These are phyloP conservation scores for Osmanthus fragrans DNA, from an alignment of 257 asterid genomes.

Conservation along the genomic window DNA sequence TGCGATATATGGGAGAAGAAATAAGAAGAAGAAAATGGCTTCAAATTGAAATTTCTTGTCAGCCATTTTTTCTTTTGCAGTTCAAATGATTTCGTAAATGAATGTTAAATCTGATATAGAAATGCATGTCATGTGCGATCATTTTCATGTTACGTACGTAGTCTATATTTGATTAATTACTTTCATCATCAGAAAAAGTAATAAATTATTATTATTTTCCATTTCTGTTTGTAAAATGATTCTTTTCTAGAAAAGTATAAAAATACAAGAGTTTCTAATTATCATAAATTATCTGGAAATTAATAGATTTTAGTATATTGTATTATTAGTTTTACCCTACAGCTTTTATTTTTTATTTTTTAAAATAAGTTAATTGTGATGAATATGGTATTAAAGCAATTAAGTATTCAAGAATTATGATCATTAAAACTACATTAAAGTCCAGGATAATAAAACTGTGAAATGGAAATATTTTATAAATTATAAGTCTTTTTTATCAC, in stretches of 20 bases:
- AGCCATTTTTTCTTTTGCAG: conserved; percentile 10
- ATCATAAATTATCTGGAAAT: too few relatives aligned
- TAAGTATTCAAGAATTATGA: too few relatives aligned
- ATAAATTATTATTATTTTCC: background rate
- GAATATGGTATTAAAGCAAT: too few relatives aligned
- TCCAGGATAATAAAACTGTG: too few relatives aligned
- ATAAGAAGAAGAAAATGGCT: conserved; percentile 2
- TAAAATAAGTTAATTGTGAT: too few relatives aligned
- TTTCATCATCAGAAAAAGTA: background rate
- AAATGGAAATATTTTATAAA: too few relatives aligned
- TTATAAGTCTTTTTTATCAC: too few relatives aligned
- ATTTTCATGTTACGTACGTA: background rate
- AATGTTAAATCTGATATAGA: background rate
- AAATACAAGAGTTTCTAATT: background rate
- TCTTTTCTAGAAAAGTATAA: background rate
- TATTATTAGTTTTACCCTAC: too few relatives aligned
- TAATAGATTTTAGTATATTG: too few relatives aligned
- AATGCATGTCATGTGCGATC: background rate
- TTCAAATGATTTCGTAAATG: background rate
- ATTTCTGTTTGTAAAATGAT: background rate
- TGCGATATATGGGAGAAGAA: conserved; percentile 20
- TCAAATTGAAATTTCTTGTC: background rate
- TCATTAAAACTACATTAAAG: too few relatives aligned
- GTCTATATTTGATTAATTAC: background rate
- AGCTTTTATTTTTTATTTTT: too few relatives aligned